phyloP scores from a whole-genome alignment of 345 rosid genomes.

The Carallia pectinifolia region DNA sequence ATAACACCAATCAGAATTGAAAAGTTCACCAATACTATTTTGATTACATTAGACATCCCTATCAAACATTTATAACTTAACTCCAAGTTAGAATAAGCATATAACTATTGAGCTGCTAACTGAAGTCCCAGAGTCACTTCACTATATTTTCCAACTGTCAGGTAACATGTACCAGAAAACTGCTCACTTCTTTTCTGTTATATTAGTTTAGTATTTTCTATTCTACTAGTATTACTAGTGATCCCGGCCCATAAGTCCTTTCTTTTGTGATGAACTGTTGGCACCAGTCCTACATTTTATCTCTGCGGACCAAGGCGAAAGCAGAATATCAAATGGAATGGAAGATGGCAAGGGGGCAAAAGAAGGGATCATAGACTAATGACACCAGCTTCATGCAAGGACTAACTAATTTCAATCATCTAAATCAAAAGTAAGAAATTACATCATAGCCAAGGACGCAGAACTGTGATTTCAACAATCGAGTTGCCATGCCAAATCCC shows the following conservation, averaged over 20 bases:
- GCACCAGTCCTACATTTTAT: constrained; percentile 4
- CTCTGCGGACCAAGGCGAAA: neutral
- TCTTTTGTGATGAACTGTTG: constrained; percentile 3
- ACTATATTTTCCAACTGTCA: neutral
- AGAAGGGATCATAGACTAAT: neutral
- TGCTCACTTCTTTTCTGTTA: no score
- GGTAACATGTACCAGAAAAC: no score
- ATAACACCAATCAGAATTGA: neutral
- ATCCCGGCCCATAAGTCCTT: neutral
- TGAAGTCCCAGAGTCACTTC: constrained; percentile 1
- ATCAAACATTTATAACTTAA: neutral
- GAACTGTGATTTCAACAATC: constrained; percentile 65
- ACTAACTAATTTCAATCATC: constrained; percentile 3
- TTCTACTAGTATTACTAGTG: constrained; percentile 1
- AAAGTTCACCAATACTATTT: neutral
- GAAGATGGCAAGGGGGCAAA: neutral
- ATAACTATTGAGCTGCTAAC: neutral
- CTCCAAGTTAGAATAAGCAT: constrained; percentile 2
- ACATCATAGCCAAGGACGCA: constrained; percentile 82
- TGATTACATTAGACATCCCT: no score
- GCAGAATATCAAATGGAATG: neutral
- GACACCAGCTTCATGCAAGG: constrained; percentile 3
- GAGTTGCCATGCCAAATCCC: constrained; percentile 98
- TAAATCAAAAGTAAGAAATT: constrained; percentile 30
- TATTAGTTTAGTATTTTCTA: neutral